Percentiles rank a stretch among this genome's conserved stretches.
Evolutionary conservation across 768 basidiomycete species (phyloP).

Genomic region (Xanthoconium stramineum): DNA sequence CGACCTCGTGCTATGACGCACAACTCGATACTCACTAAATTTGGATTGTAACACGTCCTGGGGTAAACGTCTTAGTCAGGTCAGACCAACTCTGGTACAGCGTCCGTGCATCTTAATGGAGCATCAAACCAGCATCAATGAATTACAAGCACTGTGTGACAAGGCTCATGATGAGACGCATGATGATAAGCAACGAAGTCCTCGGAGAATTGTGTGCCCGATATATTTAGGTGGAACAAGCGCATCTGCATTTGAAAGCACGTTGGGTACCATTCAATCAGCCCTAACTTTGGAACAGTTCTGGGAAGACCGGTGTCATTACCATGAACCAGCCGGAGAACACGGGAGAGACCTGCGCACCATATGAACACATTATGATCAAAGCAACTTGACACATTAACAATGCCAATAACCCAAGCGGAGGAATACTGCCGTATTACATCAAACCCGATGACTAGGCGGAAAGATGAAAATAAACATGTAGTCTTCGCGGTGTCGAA

Average conservation of each 20-base stretch:
- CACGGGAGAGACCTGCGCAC: neutral
- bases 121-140: neutral
- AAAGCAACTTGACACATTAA: neutral
- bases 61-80: neutral
- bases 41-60: neutral
- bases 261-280: neutral
- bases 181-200: neutral
- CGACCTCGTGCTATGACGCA: neutral
- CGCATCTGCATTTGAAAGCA: neutral
- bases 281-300: neutral
- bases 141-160: neutral
- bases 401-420: neutral
- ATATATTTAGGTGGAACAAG: neutral
- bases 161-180: neutral
- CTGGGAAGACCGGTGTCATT: conserved; percentile 1
- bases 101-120: neutral
- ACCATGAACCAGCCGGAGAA: conserved; percentile 4
- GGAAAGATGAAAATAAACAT: neutral
- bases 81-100: neutral
- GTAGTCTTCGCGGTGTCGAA: neutral
- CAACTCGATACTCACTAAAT: neutral
- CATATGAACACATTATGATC: neutral
- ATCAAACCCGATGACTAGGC: neutral
- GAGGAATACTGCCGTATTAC: neutral
- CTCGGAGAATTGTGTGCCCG: conserved; percentile 10